A percentile compares a stretch with the other conserved stretches of the same genome.
These are phyloP conservation scores for Rhodomyrtus psidioides DNA, from an alignment of 441 rosid genomes.

Conservation along the genomic window DNA sequence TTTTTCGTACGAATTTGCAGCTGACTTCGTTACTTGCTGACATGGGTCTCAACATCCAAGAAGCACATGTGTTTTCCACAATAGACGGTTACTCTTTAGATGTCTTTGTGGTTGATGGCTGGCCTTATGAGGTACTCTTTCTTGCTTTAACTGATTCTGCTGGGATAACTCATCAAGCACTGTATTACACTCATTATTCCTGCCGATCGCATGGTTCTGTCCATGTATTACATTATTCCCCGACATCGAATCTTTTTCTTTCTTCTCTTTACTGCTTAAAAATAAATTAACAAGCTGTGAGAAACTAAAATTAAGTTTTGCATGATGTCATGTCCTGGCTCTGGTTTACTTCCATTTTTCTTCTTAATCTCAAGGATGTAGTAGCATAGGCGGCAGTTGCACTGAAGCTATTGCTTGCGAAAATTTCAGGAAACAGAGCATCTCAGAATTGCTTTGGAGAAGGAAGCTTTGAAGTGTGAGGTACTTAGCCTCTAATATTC, in stretches of 20 bases:
- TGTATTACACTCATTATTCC: neutral
- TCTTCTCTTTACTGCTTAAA: neutral
- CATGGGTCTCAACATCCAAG: slow-evolving; percentile 11
- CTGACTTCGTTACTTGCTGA: slow-evolving; percentile 8
- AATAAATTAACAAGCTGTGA: neutral
- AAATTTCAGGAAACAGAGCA: slow-evolving; percentile 43
- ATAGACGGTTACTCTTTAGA: slow-evolving; percentile 7
- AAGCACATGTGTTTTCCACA: slow-evolving; percentile 9
- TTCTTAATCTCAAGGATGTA: neutral
- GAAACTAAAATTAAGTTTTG: neutral
- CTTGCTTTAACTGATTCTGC: neutral
- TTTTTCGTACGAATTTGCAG: slow-evolving; percentile 1
- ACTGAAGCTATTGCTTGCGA: neutral
- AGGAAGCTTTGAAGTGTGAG: slow-evolving; percentile 55
- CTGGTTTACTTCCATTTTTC: neutral
- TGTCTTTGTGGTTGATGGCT: slow-evolving; percentile 15
- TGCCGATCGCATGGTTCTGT: neutral
- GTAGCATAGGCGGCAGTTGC: neutral
- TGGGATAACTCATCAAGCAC: neutral
- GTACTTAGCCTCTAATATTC: slow-evolving; percentile 15
- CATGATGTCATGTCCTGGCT: neutral
- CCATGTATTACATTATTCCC: neutral
- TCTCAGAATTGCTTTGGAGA: slow-evolving; percentile 50
- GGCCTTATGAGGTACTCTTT: slow-evolving; percentile 10
- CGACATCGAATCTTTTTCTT: neutral